These are phyloP conservation scores for Pseudocercospora crystallina DNA, from an alignment of 2,329 filamentous ascomycete species.

Conservation along the genomic window DNA sequence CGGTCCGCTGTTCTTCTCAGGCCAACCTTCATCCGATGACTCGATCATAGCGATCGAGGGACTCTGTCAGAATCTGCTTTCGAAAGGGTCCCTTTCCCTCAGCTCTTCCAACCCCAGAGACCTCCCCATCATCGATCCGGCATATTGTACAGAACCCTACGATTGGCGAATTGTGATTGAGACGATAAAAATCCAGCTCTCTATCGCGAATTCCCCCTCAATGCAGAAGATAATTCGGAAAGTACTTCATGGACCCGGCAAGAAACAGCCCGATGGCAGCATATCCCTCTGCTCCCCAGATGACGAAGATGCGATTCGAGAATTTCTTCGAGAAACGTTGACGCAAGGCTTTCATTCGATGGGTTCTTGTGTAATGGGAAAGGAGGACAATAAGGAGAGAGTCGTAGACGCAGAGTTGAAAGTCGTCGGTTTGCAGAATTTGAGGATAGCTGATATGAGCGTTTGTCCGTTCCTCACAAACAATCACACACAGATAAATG, in stretches of 20 bases:
- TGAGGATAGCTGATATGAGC: conserved; percentile 48
- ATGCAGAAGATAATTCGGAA: conserved; percentile 4
- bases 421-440: conserved; percentile 39
- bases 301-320: conserved; percentile 9
- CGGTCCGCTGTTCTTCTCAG: conserved; percentile 7
- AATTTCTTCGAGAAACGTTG: background rate
- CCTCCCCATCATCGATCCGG: conserved; percentile 5
- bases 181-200: conserved; percentile 8
- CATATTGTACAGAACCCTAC: conserved; percentile 9
- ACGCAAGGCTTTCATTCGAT: conserved; percentile 9
- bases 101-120: conserved; percentile 1
- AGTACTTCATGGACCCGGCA: conserved; percentile 1
- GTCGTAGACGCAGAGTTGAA: conserved; percentile 47
- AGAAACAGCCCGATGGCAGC: background rate
- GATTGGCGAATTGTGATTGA: conserved; percentile 10
- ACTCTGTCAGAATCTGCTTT: conserved; percentile 9
- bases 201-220: background rate
- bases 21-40: background rate
- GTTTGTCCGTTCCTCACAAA: conserved; percentile 41
- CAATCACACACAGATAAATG: conserved; percentile 54
- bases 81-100: background rate
- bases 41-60: conserved; percentile 11
- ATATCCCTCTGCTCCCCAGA: conserved; percentile 2
- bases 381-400: background rate
- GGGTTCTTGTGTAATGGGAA: conserved; percentile 8